These are phyloP conservation scores for Danielia reshetovae DNA, from an alignment of 805 yeast species.

Conservation along the genomic window DNA sequence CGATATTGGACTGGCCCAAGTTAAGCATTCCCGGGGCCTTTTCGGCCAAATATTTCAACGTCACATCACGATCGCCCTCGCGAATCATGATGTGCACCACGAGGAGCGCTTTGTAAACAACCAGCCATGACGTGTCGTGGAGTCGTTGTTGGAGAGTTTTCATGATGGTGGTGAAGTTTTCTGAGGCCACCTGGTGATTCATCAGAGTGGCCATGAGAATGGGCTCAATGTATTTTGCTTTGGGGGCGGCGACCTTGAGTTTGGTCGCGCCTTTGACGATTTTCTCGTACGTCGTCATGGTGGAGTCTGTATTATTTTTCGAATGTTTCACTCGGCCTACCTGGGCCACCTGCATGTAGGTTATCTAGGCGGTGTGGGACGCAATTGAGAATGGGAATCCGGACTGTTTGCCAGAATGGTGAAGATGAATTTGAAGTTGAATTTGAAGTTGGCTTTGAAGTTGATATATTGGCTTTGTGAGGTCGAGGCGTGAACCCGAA, in stretches of 20 bases:
- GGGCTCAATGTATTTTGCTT: constrained; percentile 93
- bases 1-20: constrained; percentile 32
- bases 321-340: too few relatives aligned
- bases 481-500: too few relatives aligned
- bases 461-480: too few relatives aligned
- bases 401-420: too few relatives aligned
- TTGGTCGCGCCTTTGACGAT: constrained; percentile 60
- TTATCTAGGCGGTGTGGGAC: too few relatives aligned
- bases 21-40: constrained; percentile 49
- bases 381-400: too few relatives aligned
- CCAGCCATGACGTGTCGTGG: constrained; percentile 84
- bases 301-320: not conserved
- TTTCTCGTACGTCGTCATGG: constrained; percentile 48
- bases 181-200: constrained; percentile 37
- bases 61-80: constrained; percentile 81
- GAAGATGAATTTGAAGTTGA: too few relatives aligned
- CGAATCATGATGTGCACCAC: constrained; percentile 88
- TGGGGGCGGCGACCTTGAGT: constrained; percentile 88
- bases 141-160: constrained; percentile 57
- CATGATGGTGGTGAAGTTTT: constrained; percentile 68
- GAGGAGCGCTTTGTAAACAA: constrained; percentile 79
- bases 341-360: too few relatives aligned
- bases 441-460: too few relatives aligned
- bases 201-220: constrained; percentile 67
- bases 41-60: constrained; percentile 54